phyloP scores from a whole-genome alignment of 176 grass and related monocot genomes.

The Ananas comosus region DNA sequence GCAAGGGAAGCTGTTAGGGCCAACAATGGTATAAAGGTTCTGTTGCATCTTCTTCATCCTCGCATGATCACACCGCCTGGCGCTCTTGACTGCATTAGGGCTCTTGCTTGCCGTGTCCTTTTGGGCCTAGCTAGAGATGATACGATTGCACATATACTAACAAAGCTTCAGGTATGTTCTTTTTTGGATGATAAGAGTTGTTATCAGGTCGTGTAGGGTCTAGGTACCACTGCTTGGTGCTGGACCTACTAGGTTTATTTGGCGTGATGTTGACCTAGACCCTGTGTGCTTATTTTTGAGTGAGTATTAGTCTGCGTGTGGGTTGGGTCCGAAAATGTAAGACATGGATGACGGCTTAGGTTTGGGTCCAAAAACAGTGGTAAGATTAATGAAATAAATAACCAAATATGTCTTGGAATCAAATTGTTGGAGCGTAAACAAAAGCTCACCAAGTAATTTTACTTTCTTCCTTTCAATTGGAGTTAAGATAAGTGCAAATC shows the following conservation, averaged over 20 bases:
- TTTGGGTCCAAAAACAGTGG: not conserved
- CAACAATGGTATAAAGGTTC: slow-evolving; percentile 96
- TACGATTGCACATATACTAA: slow-evolving; percentile 92
- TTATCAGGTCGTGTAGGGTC: too few species aligned
- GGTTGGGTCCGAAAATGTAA: too few species aligned
- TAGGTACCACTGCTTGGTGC: too few species aligned
- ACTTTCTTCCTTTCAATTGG: not conserved
- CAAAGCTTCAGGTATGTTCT: slow-evolving; percentile 72
- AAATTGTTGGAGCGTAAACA: not conserved
- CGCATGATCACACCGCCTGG: slow-evolving; percentile 83
- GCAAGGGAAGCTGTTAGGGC: slow-evolving; percentile 90
- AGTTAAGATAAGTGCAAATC: not conserved
- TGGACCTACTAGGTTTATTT: too few species aligned
- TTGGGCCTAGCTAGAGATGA: slow-evolving; percentile 94
- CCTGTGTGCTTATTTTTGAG: too few species aligned
- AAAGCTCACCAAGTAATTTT: not conserved
- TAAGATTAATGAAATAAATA: too few species aligned
- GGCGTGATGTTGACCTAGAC: too few species aligned
- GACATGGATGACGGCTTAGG: not conserved
- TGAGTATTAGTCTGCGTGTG: too few species aligned
- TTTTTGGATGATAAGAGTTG: not conserved
- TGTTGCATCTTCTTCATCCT: slow-evolving; percentile 82
- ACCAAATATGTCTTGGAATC: too few species aligned
- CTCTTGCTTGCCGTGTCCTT: slow-evolving; percentile 88
- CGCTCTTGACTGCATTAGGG: slow-evolving; percentile 78